Percentiles rank a stretch among this genome's conserved stretches.
phyloP scores from a whole-genome alignment of 2,329 filamentous ascomycete genomes.

The Fusarium coffeatum region DNA sequence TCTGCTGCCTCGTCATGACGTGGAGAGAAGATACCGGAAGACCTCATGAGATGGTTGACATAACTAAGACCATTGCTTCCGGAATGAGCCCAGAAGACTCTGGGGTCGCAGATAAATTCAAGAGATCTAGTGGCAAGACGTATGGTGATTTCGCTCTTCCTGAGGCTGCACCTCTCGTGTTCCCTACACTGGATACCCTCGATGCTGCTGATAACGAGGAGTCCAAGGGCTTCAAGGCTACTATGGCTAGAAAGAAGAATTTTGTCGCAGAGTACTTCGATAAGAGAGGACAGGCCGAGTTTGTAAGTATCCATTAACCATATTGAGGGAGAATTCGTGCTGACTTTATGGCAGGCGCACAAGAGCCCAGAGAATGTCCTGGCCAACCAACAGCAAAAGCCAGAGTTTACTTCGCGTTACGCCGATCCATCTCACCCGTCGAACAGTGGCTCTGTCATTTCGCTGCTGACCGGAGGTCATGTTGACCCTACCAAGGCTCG shows the following conservation, averaged over 20 bases:
- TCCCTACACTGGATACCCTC: slow-evolving; percentile 15
- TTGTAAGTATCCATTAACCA: background rate
- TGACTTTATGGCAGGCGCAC: background rate
- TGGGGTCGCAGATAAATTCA: slow-evolving; percentile 4
- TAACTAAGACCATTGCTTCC: slow-evolving; percentile 28
- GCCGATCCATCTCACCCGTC: slow-evolving; percentile 14
- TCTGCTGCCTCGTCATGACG: slow-evolving; percentile 63
- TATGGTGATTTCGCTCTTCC: slow-evolving; percentile 53
- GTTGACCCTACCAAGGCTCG: slow-evolving; percentile 1
- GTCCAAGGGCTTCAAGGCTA: slow-evolving; percentile 12
- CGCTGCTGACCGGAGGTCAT: slow-evolving; percentile 10
- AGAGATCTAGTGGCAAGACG: slow-evolving; percentile 19
- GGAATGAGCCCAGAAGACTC: background rate
- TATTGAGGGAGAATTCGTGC: accelerated
- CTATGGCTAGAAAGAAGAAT: background rate
- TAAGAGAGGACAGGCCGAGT: slow-evolving; percentile 11
- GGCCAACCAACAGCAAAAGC: slow-evolving; percentile 11
- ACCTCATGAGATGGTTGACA: slow-evolving; percentile 31
- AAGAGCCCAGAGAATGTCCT: slow-evolving; percentile 4
- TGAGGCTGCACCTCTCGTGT: slow-evolving; percentile 58
- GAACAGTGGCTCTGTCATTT: slow-evolving; percentile 11
- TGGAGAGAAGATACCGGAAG: slow-evolving; percentile 57
- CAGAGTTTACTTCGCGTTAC: slow-evolving; percentile 14
- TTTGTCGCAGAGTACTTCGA: slow-evolving; percentile 16
- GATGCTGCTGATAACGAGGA: slow-evolving; percentile 10